Conservation (phyloP, 1,284 basidiomycete genomes). For the Meira nashicola region DNA sequence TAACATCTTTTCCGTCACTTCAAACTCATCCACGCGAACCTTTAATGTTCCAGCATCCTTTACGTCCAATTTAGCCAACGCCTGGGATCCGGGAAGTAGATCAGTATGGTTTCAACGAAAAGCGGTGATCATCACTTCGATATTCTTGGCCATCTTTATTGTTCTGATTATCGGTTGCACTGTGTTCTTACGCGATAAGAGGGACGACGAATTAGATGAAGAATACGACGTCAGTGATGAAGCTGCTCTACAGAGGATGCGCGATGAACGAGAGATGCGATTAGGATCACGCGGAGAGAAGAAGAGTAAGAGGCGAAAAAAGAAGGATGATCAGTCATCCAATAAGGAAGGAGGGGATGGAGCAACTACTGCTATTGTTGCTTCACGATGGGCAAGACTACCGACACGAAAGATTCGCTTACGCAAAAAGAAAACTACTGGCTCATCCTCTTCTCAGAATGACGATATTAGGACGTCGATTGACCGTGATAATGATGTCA, state of each 20-base stretch:
- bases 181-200: constrained; percentile 47
- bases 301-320: constrained; percentile 12
- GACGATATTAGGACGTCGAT: too few species aligned
- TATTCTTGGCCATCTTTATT: constrained; percentile 52
- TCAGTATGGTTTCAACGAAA: constrained; percentile 46
- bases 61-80: constrained; percentile 33
- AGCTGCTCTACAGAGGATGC: constrained; percentile 18
- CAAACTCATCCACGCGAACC: not conserved
- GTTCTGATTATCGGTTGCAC: constrained; percentile 48
- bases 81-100: constrained; percentile 27
- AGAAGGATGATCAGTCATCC: not conserved
- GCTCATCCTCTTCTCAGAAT: too few species aligned
- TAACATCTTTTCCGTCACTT: not conserved
- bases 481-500: too few species aligned
- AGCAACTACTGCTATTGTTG: not conserved
- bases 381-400: constrained; percentile 18
- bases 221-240: constrained; percentile 34
- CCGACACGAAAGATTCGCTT: constrained; percentile 5
- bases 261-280: constrained; percentile 26
- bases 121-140: constrained; percentile 48
- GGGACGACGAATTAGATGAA: constrained; percentile 15
- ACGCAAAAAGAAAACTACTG: too few species aligned
- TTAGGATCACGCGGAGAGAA: not conserved
- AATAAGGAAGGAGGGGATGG: constrained; percentile 5
- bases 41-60: constrained; percentile 26